Evolutionary conservation across 2,329 filamentous ascomycete species (phyloP).

Genomic region (Colletotrichum horii): DNA sequence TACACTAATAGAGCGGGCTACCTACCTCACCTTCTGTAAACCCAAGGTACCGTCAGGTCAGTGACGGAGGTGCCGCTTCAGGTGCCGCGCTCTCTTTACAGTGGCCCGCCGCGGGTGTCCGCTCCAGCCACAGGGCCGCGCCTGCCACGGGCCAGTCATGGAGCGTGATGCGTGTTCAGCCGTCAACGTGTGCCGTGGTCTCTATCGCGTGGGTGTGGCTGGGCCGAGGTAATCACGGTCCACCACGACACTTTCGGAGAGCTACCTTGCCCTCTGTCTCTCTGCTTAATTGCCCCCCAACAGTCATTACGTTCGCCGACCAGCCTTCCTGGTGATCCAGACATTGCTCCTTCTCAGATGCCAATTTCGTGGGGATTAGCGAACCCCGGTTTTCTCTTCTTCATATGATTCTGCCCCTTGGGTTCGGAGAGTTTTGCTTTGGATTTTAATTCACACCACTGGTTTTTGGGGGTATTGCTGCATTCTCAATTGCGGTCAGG

Average conservation of each 20-base stretch:
- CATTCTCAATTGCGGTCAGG: not conserved
- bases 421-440: not conserved
- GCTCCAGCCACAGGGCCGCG: not conserved
- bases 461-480: not conserved
- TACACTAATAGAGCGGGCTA: not conserved
- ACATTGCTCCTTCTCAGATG: not conserved
- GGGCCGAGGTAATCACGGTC: constrained; percentile 23
- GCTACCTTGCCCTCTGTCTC: not conserved
- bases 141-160: not conserved
- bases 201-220: constrained; percentile 8
- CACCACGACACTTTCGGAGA: not conserved
- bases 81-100: not conserved
- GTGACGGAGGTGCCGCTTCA: not conserved
- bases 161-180: not conserved
- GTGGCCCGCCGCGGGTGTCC: not conserved
- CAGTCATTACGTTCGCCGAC: constrained; percentile 8
- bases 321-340: constrained; percentile 8
- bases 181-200: not conserved
- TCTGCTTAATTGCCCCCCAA: not conserved
- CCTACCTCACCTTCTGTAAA: not conserved
- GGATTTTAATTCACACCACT: not conserved
- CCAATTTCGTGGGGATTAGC: not conserved
- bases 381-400: not conserved
- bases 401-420: not conserved
- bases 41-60: not conserved